Percentiles rank a stretch among this genome's conserved stretches.
These are phyloP conservation scores for Pogostemon cablin DNA, from an alignment of 257 asterid genomes.

Conservation along the genomic window DNA sequence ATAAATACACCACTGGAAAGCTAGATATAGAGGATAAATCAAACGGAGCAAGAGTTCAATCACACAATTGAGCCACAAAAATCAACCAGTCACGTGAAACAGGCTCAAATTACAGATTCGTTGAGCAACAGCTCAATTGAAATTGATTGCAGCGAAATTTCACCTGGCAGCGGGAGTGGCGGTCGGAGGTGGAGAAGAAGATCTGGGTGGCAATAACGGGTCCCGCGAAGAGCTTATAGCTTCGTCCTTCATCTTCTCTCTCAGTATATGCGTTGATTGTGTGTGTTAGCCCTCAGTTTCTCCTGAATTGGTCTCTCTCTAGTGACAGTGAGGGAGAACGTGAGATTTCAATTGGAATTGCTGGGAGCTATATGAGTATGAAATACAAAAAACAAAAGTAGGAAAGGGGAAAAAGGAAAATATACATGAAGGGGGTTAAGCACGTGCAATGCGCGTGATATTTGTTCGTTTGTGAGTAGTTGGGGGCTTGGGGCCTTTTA, in stretches of 20 bases:
- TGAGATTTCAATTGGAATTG: conserved; percentile 24
- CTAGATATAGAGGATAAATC: conserved; percentile 17
- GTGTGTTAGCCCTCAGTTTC: conserved; percentile 25
- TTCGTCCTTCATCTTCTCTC: conserved; percentile 73
- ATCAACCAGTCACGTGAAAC: conserved; percentile 7
- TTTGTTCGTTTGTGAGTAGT: conserved; percentile 20
- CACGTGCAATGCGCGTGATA: conserved; percentile 31
- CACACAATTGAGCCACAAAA: conserved; percentile 28
- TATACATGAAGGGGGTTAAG: background rate
- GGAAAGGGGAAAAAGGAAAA: background rate
- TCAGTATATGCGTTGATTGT: background rate
- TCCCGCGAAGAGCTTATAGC: conserved; percentile 88
- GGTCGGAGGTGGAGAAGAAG: conserved; percentile 83
- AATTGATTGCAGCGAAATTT: conserved; percentile 27
- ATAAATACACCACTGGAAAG: background rate
- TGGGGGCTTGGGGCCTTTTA: background rate
- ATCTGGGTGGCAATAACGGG: conserved; percentile 66
- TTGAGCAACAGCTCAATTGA: conserved; percentile 22
- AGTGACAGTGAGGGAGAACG: background rate
- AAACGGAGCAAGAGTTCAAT: conserved; percentile 17
- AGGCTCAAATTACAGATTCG: conserved; percentile 21
- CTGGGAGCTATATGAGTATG: background rate
- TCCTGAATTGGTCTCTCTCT: conserved; percentile 10
- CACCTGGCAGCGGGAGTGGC: conserved; percentile 97
- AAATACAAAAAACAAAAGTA: background rate